Percentiles rank a stretch among this genome's conserved stretches.
These are phyloP conservation scores for Aspergillus mulundensis DNA, from an alignment of 495 filamentous ascomycete genomes.

Conservation along the genomic window DNA sequence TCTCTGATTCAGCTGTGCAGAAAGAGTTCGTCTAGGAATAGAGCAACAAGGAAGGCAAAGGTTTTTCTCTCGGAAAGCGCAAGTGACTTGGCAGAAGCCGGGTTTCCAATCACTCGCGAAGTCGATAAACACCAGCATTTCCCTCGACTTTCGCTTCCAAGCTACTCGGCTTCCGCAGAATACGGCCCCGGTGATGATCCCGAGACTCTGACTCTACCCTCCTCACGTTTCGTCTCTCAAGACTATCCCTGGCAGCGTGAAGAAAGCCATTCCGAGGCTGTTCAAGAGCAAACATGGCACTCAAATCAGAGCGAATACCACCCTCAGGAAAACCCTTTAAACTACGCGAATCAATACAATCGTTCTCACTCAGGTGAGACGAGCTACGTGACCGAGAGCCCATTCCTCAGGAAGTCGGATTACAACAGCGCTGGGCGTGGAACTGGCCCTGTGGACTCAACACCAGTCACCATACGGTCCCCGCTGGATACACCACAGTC, in stretches of 20 bases:
- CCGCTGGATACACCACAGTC: not conserved
- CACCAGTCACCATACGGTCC: not conserved
- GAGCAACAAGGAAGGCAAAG: constrained; percentile 12
- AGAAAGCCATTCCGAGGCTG: not conserved
- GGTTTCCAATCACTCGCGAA: not conserved
- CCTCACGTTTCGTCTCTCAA: constrained; percentile 5
- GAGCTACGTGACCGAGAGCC: constrained; percentile 12
- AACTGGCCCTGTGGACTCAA: not conserved
- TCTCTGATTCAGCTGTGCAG: constrained; percentile 18
- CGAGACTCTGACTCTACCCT: not conserved
- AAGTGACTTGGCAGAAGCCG: not conserved
- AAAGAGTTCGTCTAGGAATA: constrained; percentile 14
- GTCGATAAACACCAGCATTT: constrained; percentile 5
- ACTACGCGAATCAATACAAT: constrained; percentile 9
- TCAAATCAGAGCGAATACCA: constrained; percentile 1
- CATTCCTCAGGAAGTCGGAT: constrained; percentile 10
- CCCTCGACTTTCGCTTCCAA: constrained; percentile 8
- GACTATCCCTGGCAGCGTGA: not conserved
- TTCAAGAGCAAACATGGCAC: not conserved
- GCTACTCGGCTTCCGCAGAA: constrained; percentile 3
- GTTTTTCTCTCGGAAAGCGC: constrained; percentile 4
- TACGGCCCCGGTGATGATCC: not conserved
- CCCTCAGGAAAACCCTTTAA: constrained; percentile 19
- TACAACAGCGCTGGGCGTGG: not conserved
- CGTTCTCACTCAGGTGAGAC: constrained; percentile 1